These are phyloP conservation scores for Ceratopteris richardii DNA, from an alignment of 75 land plant species.

Conservation along the genomic window DNA sequence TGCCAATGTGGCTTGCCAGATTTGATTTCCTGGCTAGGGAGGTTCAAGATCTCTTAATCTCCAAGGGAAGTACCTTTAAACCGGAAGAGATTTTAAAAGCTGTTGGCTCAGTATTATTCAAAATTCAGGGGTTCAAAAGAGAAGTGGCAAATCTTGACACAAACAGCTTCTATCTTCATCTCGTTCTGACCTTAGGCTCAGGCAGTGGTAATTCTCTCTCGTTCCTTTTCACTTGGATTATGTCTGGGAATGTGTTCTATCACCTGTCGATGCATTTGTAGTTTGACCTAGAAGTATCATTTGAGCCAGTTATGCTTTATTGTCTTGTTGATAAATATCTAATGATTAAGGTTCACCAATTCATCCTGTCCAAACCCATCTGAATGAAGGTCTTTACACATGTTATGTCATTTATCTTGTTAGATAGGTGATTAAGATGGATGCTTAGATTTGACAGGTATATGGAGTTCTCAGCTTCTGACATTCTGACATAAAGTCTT, in stretches of 20 bases:
- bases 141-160: conserved; percentile 29
- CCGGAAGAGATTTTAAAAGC: conserved; percentile 46
- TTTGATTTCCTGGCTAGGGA: conserved; percentile 47
- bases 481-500: background rate
- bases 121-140: conserved; percentile 38
- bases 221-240: background rate
- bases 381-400: too few relatives aligned
- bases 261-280: background rate
- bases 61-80: conserved; percentile 39
- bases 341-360: too few relatives aligned
- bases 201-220: conserved; percentile 41
- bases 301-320: too few relatives aligned
- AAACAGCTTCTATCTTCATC: conserved; percentile 44
- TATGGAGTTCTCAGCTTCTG: background rate
- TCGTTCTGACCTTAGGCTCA: conserved; percentile 35
- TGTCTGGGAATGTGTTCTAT: too few relatives aligned
- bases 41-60: conserved; percentile 38
- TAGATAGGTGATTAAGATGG: too few relatives aligned
- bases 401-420: too few relatives aligned
- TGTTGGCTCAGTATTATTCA: conserved; percentile 42
- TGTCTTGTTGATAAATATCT: too few relatives aligned
- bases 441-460: too few relatives aligned
- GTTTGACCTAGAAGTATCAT: too few relatives aligned
- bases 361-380: too few relatives aligned
- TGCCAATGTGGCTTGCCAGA: conserved; percentile 46